Percentiles rank a stretch among this genome's conserved stretches.
Evolutionary conservation across 2,329 filamentous ascomycete species (phyloP).

Genomic region (Apiospora marii): DNA sequence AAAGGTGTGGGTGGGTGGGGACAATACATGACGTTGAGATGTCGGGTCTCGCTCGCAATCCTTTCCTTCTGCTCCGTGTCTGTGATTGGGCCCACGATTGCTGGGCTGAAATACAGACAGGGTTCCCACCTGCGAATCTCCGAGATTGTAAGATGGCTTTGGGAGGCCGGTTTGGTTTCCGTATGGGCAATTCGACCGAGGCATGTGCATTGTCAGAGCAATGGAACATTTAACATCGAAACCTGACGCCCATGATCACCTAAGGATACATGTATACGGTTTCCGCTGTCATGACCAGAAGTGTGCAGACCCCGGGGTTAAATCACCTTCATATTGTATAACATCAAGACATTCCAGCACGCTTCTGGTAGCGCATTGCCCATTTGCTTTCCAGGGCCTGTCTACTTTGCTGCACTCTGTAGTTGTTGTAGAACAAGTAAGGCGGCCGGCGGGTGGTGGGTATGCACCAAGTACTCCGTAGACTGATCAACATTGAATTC

Average conservation of each 20-base stretch:
- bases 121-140: background rate
- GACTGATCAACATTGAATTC: background rate
- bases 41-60: constrained; percentile 6
- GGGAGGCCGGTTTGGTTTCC: background rate
- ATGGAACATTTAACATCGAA: no score
- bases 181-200: constrained; percentile 3
- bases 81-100: background rate
- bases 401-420: background rate
- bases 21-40: constrained; percentile 19
- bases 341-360: no score
- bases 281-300: no score
- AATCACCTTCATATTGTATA: no score
- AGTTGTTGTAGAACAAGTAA: no score
- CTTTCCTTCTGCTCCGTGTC: constrained; percentile 1
- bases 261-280: no score
- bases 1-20: constrained; percentile 12
- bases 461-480: background rate
- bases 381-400: background rate
- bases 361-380: no score
- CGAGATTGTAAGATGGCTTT: background rate
- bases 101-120: background rate
- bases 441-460: no score
- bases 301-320: no score
- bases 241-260: no score
- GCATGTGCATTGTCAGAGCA: no score